Evolutionary conservation across 2,329 filamentous ascomycete genomes (phyloP), one percentile per base, ranked within the genome.

Genomic region (Beauveria caledonica): DNA sequence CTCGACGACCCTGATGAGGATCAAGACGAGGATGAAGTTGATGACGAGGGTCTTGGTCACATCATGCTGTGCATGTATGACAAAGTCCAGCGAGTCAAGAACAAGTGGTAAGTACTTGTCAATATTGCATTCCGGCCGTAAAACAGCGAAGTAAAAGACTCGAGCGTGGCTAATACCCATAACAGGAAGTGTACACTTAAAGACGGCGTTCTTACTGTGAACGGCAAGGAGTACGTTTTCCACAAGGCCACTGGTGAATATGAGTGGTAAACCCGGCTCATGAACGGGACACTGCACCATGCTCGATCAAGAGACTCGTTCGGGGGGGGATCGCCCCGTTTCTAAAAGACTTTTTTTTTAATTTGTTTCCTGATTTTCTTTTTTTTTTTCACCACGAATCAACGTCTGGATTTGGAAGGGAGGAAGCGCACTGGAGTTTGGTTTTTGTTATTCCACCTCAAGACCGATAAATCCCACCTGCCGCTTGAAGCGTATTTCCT

Each of bases 11-110:
- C 92, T 0, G 92, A 97, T 64, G 94, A 97, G 63, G 86, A 90
- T 11, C 76, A 85, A 19, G 87, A 89, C 33, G 91, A 94, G 25
- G 90, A 93, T 25, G 90, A 94, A 39, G 92, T 94, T 55, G 90
- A 92, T 15, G 91, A 95, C 62, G 92, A 96, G 48, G 84, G 86
- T 40, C 84, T 89, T 65, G 87, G 88, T 1, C 89, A 96, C 67
- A 92, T 95, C 71, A 97, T 99, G 90, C 86, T 99, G 45, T 99
- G 94, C 79, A 97, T 96, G 72, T 99, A 99, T 72, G 94, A 99
- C 79, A 99, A 99, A 79, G 94, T 99, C 10, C 93, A 97, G 76
- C 84, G 94, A 52, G 94, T 97, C 69, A 99, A 99, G 86, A 99
- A 97, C 78, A 99, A 94, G 84, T 94, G 90, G 90, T 86, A 72